Evolutionary conservation across 2,329 filamentous ascomycete species (phyloP), one percentile per base, ranked within the genome.

Genomic region (Xylaria sp.): DNA sequence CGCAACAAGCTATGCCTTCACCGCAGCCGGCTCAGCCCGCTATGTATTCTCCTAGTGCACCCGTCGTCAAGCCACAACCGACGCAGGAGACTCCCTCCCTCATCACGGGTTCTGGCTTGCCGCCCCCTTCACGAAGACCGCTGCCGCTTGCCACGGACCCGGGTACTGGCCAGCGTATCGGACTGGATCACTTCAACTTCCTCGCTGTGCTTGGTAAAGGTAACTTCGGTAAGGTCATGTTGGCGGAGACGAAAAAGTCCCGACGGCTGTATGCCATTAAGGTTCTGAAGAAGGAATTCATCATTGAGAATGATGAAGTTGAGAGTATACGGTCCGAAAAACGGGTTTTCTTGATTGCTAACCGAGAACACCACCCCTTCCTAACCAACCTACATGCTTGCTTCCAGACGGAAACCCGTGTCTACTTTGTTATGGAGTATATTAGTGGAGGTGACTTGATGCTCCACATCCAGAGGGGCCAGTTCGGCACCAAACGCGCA

Each of bases 361-460:
- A 99, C 79, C 92, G 96, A 74, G 94, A 97, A 73, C 87, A 91
- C 11, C 94, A 99, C 72, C 94, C 95, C 0, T 99, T 99, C 84
- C 77, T 99, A 67, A 87, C 95, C 53, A 99, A 90, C 72, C 79
- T 99, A 46, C 94, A 99, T 73, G 94, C 94, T 57, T 99, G 94
- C 78, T 99, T 99, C 83, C 94, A 99, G 77, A 99, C 94, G 0
- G 94, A 99, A 75, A 99, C 94, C 5, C 83, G 94, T 68, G 92
- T 99, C 19, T 99, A 99, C 79, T 99, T 99, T 72, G 94, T 99
- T 65, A 97, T 97, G 93, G 94, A 99, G 78, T 99, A 99, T 74
- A 91, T 99, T 65, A 96, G 92, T 72, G 94, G 94, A 79, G 94
- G 94, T 78, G 94, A 99, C 81, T 77, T 99, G 73, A 99, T 99